A percentile compares a stretch with the other conserved stretches of the same genome.
These are phyloP conservation scores for Arthrobotrys entomopaga DNA, from an alignment of 2,329 filamentous ascomycete species.

Conservation along the genomic window DNA sequence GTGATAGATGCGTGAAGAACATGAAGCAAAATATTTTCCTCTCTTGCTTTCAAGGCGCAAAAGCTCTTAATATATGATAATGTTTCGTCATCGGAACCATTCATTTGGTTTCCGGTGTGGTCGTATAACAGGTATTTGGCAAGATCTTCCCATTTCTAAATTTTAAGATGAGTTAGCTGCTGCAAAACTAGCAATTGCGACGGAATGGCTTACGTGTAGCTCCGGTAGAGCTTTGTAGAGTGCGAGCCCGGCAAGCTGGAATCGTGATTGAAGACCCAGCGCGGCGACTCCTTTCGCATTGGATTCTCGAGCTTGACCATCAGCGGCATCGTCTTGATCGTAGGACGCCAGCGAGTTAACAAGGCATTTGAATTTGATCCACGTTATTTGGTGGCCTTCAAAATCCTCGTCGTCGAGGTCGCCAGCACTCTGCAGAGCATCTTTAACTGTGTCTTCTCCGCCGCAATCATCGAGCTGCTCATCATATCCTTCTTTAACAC, in stretches of 20 bases:
- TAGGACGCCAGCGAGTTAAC: constrained; percentile 85
- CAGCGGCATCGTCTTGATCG: constrained; percentile 69
- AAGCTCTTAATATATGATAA: constrained; percentile 74
- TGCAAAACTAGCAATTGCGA: neutral
- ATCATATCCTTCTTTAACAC: constrained; percentile 82
- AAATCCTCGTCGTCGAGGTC: constrained; percentile 78
- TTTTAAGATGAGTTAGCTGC: constrained; percentile 28
- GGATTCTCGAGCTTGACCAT: constrained; percentile 59
- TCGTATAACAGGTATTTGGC: constrained; percentile 93
- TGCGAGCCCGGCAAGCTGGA: constrained; percentile 47
- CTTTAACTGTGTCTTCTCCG: constrained; percentile 79
- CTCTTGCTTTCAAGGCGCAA: constrained; percentile 76
- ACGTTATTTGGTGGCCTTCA: constrained; percentile 79
- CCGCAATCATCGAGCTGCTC: constrained; percentile 84
- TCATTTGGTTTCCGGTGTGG: constrained; percentile 72
- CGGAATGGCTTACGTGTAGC: constrained; percentile 30
- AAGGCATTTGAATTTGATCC: constrained; percentile 91
- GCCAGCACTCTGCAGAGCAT: constrained; percentile 73
- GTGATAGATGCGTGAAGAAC: constrained; percentile 73
- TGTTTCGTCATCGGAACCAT: constrained; percentile 64
- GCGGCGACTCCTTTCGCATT: constrained; percentile 59
- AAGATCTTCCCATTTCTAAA: constrained; percentile 81
- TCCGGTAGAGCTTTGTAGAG: constrained; percentile 48
- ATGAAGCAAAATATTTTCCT: constrained; percentile 87
- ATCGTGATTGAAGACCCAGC: constrained; percentile 50